A percentile compares a stretch with the other conserved stretches of the same genome.
Conservation (phyloP, 2,329 filamentous ascomycete species). For the Diplodia intermedia region DNA sequence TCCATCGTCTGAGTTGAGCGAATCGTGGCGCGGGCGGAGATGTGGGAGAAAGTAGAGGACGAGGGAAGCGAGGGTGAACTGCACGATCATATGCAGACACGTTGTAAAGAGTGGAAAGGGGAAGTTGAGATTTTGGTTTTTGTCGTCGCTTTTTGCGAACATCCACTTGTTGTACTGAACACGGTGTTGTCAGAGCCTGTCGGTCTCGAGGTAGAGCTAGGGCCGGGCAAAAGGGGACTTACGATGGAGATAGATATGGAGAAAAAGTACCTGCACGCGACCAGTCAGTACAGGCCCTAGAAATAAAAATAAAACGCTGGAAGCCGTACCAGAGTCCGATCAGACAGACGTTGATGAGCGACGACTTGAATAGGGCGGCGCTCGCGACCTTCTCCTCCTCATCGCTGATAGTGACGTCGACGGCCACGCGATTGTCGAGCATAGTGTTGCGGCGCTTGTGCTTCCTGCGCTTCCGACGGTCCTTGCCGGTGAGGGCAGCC, state of each 20-base stretch:
- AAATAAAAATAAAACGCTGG: not conserved
- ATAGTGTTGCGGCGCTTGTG: conserved; percentile 72
- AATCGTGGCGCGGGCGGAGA: conserved; percentile 70
- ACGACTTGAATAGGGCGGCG: conserved; percentile 70
- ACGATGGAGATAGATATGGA: conserved; percentile 91
- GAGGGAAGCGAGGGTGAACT: conserved; percentile 78
- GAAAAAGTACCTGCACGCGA: conserved; percentile 68
- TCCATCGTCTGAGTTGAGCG: conserved; percentile 43
- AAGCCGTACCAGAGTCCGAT: conserved; percentile 76
- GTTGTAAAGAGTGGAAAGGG: conserved; percentile 95
- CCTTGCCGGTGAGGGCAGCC: conserved; percentile 78
- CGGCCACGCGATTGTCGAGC: conserved; percentile 69
- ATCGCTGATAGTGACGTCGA: conserved; percentile 62
- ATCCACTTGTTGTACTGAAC: conserved; percentile 98
- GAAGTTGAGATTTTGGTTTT: conserved; percentile 74
- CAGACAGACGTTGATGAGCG: conserved; percentile 77
- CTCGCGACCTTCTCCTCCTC: conserved; percentile 80
- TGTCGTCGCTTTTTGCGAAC: conserved; percentile 70
- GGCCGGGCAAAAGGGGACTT: conserved; percentile 50
- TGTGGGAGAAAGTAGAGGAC: conserved; percentile 85
- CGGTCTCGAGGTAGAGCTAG: conserved; percentile 33
- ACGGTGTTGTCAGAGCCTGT: conserved; percentile 18
- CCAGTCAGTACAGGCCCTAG: conserved; percentile 30
- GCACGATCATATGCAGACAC: conserved; percentile 92
- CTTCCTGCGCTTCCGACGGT: conserved; percentile 71